Evolutionary conservation across 2,329 filamentous ascomycete species (phyloP), one percentile per base, ranked within the genome.

Genomic region (Cladosporium sp.): DNA sequence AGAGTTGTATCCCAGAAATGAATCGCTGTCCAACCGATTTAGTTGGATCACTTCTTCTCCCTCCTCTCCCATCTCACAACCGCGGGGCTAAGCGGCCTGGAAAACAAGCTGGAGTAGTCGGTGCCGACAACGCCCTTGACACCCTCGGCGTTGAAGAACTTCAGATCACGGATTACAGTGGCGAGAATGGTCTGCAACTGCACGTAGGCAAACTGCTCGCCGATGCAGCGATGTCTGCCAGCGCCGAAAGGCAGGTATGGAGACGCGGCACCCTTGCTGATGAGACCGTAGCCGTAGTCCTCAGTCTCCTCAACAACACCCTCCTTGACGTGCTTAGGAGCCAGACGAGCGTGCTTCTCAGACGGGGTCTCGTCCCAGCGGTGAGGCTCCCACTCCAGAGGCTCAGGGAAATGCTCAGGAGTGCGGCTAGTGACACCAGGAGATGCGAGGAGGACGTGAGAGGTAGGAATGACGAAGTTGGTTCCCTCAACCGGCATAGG

Each of bases 171-270:
- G 35, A 95, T 86, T 57, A 91, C 73, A 52, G 83, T 83, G 43
- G 84, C 88, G 11, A 85, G 75, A 58, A 97, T 94, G 38, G 88
- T 90, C 66, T 91, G 85, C 55, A 97, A 76, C 72, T 97, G 92
- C 51, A 94, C 78, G 67, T 94, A 95, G 59, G 92, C 92, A 68
- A 96, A 97, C 64, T 95, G 89, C 77, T 97, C 92, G 57, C 92
- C 92, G 64, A 97, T 96, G 72, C 92, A 97, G 58, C 92, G 79
- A 72, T 97, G 92, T 59, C 92, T 79, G 36, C 92, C 92, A 25
- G 91, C 92, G 52, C 92, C 92, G 65, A 97, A 97, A 2, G 92
- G 92, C 41, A 97, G 80, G 68, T 96, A 97, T 0, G 92, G 91
- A 46, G 87, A 94, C 53, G 82, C 82, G 12, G 88, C 85, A 50